Percentiles rank a stretch among this genome's conserved stretches.
Evolutionary conservation across 1,139 yeast genomes (phyloP).

Genomic region (Wickerhamomyces sp.): DNA sequence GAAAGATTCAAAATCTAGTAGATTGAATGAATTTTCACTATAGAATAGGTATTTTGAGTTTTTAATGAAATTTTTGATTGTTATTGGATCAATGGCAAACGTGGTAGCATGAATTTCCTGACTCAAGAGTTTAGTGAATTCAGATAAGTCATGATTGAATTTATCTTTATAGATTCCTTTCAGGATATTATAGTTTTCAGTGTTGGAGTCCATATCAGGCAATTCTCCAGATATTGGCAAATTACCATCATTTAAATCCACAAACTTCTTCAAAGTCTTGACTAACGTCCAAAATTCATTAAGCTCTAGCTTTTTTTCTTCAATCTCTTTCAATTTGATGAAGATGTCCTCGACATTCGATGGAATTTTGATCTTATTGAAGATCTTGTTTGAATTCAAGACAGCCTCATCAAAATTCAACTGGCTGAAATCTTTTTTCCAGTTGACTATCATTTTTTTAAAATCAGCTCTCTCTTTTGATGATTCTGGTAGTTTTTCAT

Average conservation of each 20-base stretch:
- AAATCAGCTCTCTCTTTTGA: slow-evolving; percentile 46
- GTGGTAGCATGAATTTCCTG: slow-evolving; percentile 20
- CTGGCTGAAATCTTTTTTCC: slow-evolving; percentile 37
- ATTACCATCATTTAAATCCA: slow-evolving; percentile 32
- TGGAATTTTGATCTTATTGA: slow-evolving; percentile 25
- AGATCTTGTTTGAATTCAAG: slow-evolving; percentile 50
- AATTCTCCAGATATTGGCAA: slow-evolving; percentile 71
- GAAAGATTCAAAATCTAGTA: not conserved
- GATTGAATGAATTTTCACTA: slow-evolving; percentile 15
- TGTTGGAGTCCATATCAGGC: slow-evolving; percentile 88
- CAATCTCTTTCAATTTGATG: slow-evolving; percentile 15
- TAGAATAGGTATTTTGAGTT: slow-evolving; percentile 41
- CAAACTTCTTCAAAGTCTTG: slow-evolving; percentile 50
- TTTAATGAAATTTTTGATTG: slow-evolving; percentile 52
- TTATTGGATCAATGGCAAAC: slow-evolving; percentile 30
- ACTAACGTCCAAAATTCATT: slow-evolving; percentile 59
- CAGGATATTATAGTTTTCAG: slow-evolving; percentile 54
- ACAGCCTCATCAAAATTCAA: slow-evolving; percentile 73
- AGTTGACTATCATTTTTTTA: slow-evolving; percentile 32
- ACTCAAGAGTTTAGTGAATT: slow-evolving; percentile 34
- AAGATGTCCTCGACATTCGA: slow-evolving; percentile 30
- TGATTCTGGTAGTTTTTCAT: slow-evolving; percentile 38
- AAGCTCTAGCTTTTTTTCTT: slow-evolving; percentile 11
- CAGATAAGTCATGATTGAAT: slow-evolving; percentile 45
- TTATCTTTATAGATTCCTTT: slow-evolving; percentile 55